Percentiles rank a stretch among this genome's conserved stretches.
Evolutionary conservation across 1,284 basidiomycete genomes (phyloP).

Genomic region (Exobasidium cylindrosporum): DNA sequence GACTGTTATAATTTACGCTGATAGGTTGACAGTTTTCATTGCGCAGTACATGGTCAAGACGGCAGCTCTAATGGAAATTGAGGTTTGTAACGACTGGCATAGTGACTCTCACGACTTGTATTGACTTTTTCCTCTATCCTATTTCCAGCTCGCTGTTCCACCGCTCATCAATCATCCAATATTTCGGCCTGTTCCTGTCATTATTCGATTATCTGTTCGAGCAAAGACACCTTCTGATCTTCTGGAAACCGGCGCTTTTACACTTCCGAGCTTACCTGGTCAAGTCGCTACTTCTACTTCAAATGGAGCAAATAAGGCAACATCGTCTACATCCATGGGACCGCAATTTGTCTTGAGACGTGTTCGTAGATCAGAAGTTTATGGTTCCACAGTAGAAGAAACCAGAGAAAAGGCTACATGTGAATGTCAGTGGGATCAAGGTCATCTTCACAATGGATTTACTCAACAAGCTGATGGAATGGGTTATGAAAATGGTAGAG

Average conservation of each 20-base stretch:
- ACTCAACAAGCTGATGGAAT: constrained; percentile 5
- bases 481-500: background rate
- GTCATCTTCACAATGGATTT: background rate
- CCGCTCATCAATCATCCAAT: background rate
- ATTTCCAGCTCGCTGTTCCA: background rate
- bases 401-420: background rate
- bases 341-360: background rate
- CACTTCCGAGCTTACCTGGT: background rate
- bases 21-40: background rate
- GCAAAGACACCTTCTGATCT: constrained; percentile 3
- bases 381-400: background rate
- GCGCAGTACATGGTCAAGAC: background rate
- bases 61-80: background rate
- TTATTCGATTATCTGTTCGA: constrained; percentile 3
- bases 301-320: background rate
- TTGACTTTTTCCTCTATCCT: background rate
- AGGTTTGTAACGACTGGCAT: background rate
- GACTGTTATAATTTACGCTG: background rate
- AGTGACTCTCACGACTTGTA: background rate
- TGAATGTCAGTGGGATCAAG: background rate
- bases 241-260: background rate
- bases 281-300: background rate
- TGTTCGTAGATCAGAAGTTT: background rate
- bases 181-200: constrained; percentile 1
- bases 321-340: background rate